Conservation (phyloP, 345 rosid species). For the Rhizophora mangle region DNA sequence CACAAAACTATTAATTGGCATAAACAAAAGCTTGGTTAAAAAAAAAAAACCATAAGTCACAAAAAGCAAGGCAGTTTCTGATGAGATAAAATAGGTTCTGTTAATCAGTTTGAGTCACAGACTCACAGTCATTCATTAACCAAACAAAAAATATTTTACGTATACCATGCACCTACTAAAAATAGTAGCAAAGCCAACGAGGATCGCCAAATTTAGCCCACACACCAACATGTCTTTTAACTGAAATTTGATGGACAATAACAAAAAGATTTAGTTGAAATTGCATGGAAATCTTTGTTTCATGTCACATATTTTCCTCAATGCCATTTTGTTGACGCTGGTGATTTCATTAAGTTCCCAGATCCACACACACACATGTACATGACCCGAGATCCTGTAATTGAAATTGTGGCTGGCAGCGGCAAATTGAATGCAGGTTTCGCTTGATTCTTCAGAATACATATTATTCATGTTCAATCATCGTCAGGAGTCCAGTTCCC, state of each 20-base stretch:
- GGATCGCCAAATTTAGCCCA: not conserved
- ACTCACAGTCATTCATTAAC: not conserved
- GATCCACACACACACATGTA: not conserved
- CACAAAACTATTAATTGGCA: no score
- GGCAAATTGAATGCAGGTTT: not conserved
- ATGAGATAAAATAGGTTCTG: no score
- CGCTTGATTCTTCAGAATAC: not conserved
- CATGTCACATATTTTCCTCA: not conserved
- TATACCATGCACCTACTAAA: conserved; percentile 4
- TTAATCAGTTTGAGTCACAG: no score
- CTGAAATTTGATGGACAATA: conserved; percentile 5
- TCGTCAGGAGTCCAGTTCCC: not conserved
- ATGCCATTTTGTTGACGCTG: conserved; percentile 1
- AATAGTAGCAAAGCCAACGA: not conserved
- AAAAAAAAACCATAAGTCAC: no score
- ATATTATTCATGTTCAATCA: not conserved
- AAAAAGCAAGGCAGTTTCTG: no score
- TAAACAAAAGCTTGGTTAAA: no score
- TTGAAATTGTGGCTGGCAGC: not conserved
- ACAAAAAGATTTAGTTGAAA: conserved; percentile 2
- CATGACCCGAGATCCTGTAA: not conserved
- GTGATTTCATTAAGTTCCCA: not conserved
- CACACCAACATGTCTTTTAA: conserved; percentile 4
- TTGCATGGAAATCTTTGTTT: conserved; percentile 5
- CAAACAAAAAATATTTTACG: not conserved